Conservation (phyloP, 305 asterid species). For the Fraxinus sp. region DNA sequence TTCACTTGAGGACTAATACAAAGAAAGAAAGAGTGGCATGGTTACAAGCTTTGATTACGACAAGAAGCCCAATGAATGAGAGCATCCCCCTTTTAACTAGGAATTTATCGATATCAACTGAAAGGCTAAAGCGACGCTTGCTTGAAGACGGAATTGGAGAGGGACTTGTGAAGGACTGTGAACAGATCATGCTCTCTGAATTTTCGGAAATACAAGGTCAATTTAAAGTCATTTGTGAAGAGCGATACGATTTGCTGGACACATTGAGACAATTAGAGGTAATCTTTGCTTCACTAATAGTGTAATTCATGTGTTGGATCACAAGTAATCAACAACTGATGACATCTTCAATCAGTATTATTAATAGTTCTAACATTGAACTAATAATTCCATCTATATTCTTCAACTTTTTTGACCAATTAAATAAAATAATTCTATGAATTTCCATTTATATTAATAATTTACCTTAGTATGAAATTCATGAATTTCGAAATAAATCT, state of each 20-base stretch:
- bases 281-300: neutral
- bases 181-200: slow-evolving; percentile 84
- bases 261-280: slow-evolving; percentile 89
- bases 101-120: slow-evolving; percentile 72
- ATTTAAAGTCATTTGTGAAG: slow-evolving; percentile 62
- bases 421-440: neutral
- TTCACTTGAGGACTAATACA: slow-evolving; percentile 79
- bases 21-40: slow-evolving; percentile 79
- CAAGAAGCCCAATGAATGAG: slow-evolving; percentile 57
- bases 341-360: neutral
- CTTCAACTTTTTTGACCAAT: neutral
- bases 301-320: neutral
- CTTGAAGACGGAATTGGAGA: slow-evolving; percentile 71
- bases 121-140: slow-evolving; percentile 70
- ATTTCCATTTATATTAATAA: neutral
- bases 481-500: neutral
- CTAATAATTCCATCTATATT: neutral
- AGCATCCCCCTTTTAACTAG: slow-evolving; percentile 51
- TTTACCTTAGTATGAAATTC: neutral
- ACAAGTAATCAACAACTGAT: neutral
- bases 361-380: neutral
- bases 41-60: slow-evolving; percentile 70
- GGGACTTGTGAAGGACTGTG: slow-evolving; percentile 76
- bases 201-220: slow-evolving; percentile 76
- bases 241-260: slow-evolving; percentile 73